phyloP scores from a whole-genome alignment of 768 basidiomycete species.

The Rhodosporidiobolus sp. region DNA sequence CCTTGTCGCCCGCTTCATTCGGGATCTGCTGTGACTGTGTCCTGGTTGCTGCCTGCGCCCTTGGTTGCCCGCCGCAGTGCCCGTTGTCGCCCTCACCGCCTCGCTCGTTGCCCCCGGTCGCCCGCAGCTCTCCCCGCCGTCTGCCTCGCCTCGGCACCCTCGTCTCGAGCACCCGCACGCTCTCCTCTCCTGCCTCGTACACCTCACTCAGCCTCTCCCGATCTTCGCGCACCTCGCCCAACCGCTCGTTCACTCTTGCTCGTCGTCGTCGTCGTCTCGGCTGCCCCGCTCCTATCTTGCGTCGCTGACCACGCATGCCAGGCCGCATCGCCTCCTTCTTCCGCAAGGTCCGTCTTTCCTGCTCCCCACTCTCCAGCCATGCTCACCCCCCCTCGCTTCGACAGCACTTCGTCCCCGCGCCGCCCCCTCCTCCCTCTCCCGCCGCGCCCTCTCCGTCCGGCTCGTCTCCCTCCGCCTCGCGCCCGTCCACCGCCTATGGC shows the following conservation, averaged over 20 bases:
- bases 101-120: too few relatives aligned
- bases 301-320: not conserved
- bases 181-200: too few relatives aligned
- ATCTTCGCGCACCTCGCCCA: too few relatives aligned
- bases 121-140: too few relatives aligned
- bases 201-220: not conserved
- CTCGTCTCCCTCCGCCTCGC: not conserved
- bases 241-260: not conserved
- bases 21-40: too few relatives aligned
- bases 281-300: not conserved
- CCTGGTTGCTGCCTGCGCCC: too few relatives aligned
- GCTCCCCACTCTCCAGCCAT: not conserved
- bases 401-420: not conserved
- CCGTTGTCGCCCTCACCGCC: too few relatives aligned
- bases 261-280: not conserved
- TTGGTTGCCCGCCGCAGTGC: too few relatives aligned
- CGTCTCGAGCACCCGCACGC: too few relatives aligned
- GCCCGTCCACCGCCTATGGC: conserved; percentile 8
- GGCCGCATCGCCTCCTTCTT: not conserved
- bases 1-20: too few relatives aligned
- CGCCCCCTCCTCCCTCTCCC: not conserved
- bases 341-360: not conserved
- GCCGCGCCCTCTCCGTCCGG: not conserved
- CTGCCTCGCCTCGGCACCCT: too few relatives aligned
- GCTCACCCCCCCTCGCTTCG: not conserved